Evolutionary conservation across 805 yeast genomes (phyloP), one percentile per base, ranked within the genome.

Genomic region (Sporopachydermia quercuum): DNA sequence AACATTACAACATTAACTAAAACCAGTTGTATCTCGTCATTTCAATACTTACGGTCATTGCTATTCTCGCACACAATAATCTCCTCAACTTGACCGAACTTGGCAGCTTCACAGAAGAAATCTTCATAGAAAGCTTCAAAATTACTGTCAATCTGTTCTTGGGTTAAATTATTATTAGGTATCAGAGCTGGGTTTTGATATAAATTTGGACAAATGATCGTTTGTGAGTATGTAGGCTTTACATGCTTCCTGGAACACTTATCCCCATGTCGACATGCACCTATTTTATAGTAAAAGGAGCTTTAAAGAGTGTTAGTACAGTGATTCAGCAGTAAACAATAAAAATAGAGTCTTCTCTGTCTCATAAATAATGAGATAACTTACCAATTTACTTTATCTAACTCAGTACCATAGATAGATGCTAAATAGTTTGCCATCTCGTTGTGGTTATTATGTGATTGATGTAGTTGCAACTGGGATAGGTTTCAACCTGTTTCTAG

Each of bases 231-330:
- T 4, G 63, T 56, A 1, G 96, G 95, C 48, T 70, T 70, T 15
- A 70, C 63, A 55, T 86, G 87, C 42, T 68, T 68, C 49, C 89
- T 65, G 5, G 85, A 76, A 51, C 97, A 87, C 49, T 78, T 78
- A 43, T 78, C 86, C 1, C 96, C 96, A 55, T 87, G 96, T 43
- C 96, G 67, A 51, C 97, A 87, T 0, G 95, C 93, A 1, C 97
- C 97, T 19, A 85, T 82, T 54, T 79, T 83, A 45, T 69, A 65
- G 53, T 76, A 85, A 53, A 86, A 86, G 33, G 73, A 62, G 47
- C 78, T 71, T 16, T 11, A 4, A n/a, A 17, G 4, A 11, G 5
- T 18, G 5, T 14, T 34, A 34, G 11, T 5, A 14, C 34, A 3
- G 17, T 34, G 11, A 3, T 19, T 17, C 43, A 51, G 39, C 35